These are phyloP conservation scores for Ascomycota sp. DNA, from an alignment of 2,329 filamentous ascomycete genomes.

Conservation along the genomic window DNA sequence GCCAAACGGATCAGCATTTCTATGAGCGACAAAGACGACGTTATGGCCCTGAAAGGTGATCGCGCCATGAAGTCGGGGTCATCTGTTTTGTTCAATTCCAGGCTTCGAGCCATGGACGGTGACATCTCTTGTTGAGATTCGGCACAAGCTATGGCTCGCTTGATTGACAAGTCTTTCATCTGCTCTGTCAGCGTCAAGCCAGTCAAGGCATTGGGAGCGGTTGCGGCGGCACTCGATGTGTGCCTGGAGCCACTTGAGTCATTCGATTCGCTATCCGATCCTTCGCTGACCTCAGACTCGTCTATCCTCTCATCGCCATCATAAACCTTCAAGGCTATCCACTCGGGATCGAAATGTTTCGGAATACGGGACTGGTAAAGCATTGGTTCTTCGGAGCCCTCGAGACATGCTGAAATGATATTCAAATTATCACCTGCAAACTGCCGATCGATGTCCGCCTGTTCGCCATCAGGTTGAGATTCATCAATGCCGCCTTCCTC, in stretches of 20 bases:
- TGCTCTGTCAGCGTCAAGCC: constrained; percentile 19
- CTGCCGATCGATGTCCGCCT: constrained; percentile 26
- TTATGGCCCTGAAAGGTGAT: constrained; percentile 30
- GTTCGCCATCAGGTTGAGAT: constrained; percentile 11
- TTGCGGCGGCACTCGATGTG: constrained; percentile 1
- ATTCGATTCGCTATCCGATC: constrained; percentile 12
- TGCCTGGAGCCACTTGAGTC: constrained; percentile 15
- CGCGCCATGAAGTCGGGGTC: constrained; percentile 14
- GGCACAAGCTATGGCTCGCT: constrained; percentile 3
- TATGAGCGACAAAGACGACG: constrained; percentile 48
- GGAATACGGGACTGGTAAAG: constrained; percentile 26
- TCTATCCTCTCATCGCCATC: constrained; percentile 29
- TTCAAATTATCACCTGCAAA: constrained; percentile 9
- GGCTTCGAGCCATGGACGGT: neutral
- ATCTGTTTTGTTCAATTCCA: constrained; percentile 1
- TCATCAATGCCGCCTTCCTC: neutral
- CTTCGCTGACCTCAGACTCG: constrained; percentile 18
- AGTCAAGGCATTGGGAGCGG: constrained; percentile 8
- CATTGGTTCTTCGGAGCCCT: neutral
- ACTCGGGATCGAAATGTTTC: constrained; percentile 63
- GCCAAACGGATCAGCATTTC: constrained; percentile 76
- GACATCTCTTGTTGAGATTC: constrained; percentile 1
- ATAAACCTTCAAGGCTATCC: constrained; percentile 80
- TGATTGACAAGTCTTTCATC: constrained; percentile 18
- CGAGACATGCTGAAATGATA: too few species aligned